Conservation (phyloP, 2,329 filamentous ascomycete species). For the Fusarium kyushuense region DNA sequence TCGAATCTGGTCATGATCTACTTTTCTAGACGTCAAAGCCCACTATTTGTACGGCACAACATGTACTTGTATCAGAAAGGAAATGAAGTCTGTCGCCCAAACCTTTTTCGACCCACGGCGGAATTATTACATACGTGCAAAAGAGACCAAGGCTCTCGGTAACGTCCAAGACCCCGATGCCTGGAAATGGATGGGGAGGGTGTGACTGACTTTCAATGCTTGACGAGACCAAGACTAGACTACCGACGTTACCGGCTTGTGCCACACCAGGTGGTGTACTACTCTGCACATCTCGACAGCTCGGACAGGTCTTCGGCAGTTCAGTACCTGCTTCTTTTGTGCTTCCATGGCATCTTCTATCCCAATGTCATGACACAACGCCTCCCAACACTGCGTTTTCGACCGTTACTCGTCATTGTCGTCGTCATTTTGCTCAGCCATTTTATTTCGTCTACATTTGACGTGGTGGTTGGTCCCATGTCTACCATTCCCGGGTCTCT, state of each 20-base stretch:
- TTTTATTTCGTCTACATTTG: background rate
- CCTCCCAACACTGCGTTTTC: background rate
- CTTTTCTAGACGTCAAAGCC: constrained; percentile 25
- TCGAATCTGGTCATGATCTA: constrained; percentile 25
- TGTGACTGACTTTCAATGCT: constrained; percentile 10
- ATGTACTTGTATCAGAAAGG: constrained; percentile 6
- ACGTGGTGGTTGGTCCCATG: constrained; percentile 5
- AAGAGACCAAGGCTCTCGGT: constrained; percentile 16
- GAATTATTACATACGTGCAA: constrained; percentile 4
- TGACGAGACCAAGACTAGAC: background rate
- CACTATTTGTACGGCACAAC: background rate
- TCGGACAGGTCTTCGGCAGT: constrained; percentile 33
- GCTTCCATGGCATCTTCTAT: constrained; percentile 27
- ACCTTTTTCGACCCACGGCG: constrained; percentile 1
- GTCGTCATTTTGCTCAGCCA: constrained; percentile 37
- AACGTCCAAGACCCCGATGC: constrained; percentile 26
- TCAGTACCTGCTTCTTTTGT: constrained; percentile 36
- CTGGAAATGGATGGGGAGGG: constrained; percentile 5
- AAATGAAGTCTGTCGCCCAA: constrained; percentile 14
- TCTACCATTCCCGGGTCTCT: background rate
- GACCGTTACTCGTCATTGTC: constrained; percentile 17
- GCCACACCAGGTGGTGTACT: constrained; percentile 13
- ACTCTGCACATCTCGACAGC: background rate
- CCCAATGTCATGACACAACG: background rate
- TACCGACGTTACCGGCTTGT: constrained; percentile 25